A percentile compares a stretch with the other conserved stretches of the same genome.
Evolutionary conservation across 2,329 filamentous ascomycete genomes (phyloP).

Genomic region (Ceratocystis albifundus): DNA sequence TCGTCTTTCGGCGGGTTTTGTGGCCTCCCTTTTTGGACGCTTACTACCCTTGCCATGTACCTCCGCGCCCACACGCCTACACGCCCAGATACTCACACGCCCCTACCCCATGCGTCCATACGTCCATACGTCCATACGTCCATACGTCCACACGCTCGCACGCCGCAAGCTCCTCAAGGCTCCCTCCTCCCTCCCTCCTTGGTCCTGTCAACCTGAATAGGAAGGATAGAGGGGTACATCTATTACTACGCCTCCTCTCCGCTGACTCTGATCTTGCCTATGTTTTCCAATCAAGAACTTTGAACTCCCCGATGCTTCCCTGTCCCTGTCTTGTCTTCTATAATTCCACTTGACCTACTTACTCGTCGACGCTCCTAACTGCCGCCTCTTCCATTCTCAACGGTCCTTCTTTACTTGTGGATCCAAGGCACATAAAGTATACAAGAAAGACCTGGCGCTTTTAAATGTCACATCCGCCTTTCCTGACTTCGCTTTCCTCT

Average conservation of each 20-base stretch:
- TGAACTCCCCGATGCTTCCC: conserved; percentile 14
- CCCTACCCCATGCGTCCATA: no score
- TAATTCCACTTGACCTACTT: conserved; percentile 15
- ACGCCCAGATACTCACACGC: no score
- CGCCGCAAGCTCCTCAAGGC: neutral
- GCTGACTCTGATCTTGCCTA: neutral
- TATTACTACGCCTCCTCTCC: neutral
- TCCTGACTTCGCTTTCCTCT: neutral
- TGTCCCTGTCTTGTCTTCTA: conserved; percentile 24
- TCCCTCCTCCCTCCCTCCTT: neutral
- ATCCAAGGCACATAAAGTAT: neutral
- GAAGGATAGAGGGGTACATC: neutral
- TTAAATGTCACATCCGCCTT: neutral
- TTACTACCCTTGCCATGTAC: neutral
- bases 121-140: no score
- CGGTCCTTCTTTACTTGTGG: neutral
- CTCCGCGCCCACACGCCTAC: no score
- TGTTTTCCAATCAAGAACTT: neutral
- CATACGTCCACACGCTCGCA: neutral
- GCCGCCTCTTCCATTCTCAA: conserved; percentile 6
- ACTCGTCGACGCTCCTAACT: conserved; percentile 15
- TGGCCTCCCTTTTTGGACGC: neutral
- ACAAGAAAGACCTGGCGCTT: neutral
- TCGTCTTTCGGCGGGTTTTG: neutral
- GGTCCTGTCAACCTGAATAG: conserved; percentile 1